A percentile compares a stretch with the other conserved stretches of the same genome.
phyloP scores from a whole-genome alignment of 83 land plant species.

The Diphasiastrum complanatum region DNA sequence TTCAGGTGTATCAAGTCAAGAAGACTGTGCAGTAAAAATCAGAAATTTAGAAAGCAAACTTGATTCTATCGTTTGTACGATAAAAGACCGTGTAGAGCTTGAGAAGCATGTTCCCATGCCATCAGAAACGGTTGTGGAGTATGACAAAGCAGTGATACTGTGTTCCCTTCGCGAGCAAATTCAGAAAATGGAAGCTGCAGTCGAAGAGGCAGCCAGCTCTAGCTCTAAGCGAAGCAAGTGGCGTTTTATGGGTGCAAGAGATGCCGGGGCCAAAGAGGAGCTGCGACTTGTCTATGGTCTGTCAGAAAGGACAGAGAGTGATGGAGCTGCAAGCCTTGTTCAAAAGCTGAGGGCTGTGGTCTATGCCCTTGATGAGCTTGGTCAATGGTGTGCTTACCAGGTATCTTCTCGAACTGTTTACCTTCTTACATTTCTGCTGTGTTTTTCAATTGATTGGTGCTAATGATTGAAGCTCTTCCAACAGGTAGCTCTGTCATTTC shows the following conservation, averaged over 20 bases:
- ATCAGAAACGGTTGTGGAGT: conserved; percentile 4
- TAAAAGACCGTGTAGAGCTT: conserved; percentile 2
- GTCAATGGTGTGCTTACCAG: conserved; percentile 15
- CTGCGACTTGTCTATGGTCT: conserved; percentile 3
- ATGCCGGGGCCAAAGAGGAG: conserved; percentile 6
- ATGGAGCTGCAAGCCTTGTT: neutral
- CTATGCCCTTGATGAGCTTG: conserved; percentile 6
- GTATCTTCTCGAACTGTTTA: too few relatives aligned
- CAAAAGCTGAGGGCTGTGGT: neutral
- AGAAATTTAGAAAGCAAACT: conserved; percentile 6
- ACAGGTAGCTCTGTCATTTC: conserved; percentile 5
- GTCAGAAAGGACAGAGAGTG: conserved; percentile 3
- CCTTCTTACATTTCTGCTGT: too few relatives aligned
- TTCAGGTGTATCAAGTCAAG: conserved; percentile 8
- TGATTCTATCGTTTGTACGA: conserved; percentile 4
- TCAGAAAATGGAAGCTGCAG: conserved; percentile 1
- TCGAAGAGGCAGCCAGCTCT: too few relatives aligned
- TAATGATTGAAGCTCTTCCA: too few relatives aligned
- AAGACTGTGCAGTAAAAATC: conserved; percentile 13
- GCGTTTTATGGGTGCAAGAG: conserved; percentile 11
- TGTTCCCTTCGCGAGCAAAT: conserved; percentile 9
- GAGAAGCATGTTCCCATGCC: conserved; percentile 12
- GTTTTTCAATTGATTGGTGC: too few relatives aligned
- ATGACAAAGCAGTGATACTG: conserved; percentile 8
- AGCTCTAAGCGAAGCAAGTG: conserved; percentile 10